Evolutionary conservation across 441 rosid species (phyloP).

Genomic region (Dalechampia spathulata): DNA sequence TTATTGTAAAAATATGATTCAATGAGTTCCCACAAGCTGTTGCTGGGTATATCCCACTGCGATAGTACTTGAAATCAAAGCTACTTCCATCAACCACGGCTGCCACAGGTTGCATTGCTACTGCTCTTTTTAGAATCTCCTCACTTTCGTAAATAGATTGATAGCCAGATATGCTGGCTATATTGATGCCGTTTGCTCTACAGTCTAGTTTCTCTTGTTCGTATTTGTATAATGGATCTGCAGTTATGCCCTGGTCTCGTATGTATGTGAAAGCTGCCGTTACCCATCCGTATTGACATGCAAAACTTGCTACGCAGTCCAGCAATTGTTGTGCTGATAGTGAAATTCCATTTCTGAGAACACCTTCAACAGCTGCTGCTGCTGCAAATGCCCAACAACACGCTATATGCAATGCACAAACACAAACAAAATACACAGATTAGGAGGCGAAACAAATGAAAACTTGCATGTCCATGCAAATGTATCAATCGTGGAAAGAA

Average conservation of each 20-base stretch:
- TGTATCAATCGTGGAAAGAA: not conserved
- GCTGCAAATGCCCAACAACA: constrained; percentile 77
- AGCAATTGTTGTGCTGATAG: constrained; percentile 61
- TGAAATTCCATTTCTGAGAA: constrained; percentile 38
- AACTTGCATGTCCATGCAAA: too few relatives aligned
- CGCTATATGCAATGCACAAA: constrained; percentile 20
- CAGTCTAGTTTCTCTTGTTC: constrained; percentile 26
- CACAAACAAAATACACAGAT: not conserved
- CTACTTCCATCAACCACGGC: constrained; percentile 43
- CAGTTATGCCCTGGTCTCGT: constrained; percentile 35
- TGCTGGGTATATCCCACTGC: constrained; percentile 39
- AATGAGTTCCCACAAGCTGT: constrained; percentile 34
- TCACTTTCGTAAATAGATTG: constrained; percentile 33
- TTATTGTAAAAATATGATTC: constrained; percentile 44
- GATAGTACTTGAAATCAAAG: constrained; percentile 35
- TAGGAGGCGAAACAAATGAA: not conserved
- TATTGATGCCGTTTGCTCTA: constrained; percentile 13
- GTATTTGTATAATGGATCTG: constrained; percentile 42
- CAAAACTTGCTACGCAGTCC: constrained; percentile 45
- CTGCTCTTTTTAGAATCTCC: constrained; percentile 27
- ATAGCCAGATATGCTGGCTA: constrained; percentile 25
- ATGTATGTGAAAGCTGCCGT: constrained; percentile 42
- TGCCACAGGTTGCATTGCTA: constrained; percentile 49
- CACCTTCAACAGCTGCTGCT: constrained; percentile 61
- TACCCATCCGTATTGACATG: constrained; percentile 59